Base-by-base conservation (phyloP, 2,329 filamentous ascomycete genomes). In the Ophiognomonia clavigignenti-juglandacearum region DNA sequence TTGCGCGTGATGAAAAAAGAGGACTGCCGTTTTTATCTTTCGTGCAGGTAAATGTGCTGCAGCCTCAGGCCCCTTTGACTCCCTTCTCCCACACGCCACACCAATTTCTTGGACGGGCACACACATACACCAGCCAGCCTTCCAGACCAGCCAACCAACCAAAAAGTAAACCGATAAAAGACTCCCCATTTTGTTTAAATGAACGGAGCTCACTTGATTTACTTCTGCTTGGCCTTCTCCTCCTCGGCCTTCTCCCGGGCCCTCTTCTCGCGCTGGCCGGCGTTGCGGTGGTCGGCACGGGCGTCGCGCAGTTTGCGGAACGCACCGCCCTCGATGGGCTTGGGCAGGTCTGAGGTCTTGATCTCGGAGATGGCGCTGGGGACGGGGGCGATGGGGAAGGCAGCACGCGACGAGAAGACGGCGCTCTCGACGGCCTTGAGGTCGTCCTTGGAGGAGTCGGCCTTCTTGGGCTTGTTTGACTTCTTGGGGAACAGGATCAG, bases 401-500 rank as follows among this genome's bases (percentile, higher is more conserved):
- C 68, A 57, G 75, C 68, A 65, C 71, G 66, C 63, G 83, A 66
- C 66, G 69, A 74, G 57, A 71, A 65, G 18, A 43, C 50, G 60
- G 75, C 73, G 67, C 75, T 78, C 66, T 78, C 73, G 63, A 83
- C 85, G 68, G 71, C 72, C 55, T 59, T 61, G 59, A 77, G 65
- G 74, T 93, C 83, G 84, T 92, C 87, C 69, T 88, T 88, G 72
- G 85, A 78, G 57, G 85, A 85, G 75, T 96, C 89, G 72, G 88
- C 88, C 71, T 86, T 86, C 88, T 96, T 96, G 77, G 85, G 82
- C 77, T 93, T 84, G 76, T 91, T 91, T 70, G 83, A 83, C 76
- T 88, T 90, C 81, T 90, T 89, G 70, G 93, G 93, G 82, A 98
- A 96, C 70, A 98, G 83, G 72, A 98, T 96, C 67, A 98, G 79